Percentiles rank a stretch among this genome's conserved stretches.
These are phyloP conservation scores for Neonectria ditissima DNA, from an alignment of 2,329 filamentous ascomycete species.

Conservation along the genomic window DNA sequence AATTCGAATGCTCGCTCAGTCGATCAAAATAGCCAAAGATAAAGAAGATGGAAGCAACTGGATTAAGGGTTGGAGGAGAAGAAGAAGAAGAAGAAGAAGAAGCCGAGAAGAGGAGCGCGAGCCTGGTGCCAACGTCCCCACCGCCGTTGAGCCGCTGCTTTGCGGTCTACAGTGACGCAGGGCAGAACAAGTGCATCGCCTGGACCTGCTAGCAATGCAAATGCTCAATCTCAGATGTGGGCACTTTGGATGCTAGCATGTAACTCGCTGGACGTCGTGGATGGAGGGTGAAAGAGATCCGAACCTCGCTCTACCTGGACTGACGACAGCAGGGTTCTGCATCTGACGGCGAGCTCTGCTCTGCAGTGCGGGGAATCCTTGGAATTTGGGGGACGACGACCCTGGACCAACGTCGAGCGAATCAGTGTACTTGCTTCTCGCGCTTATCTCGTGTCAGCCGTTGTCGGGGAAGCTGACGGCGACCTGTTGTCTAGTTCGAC, in stretches of 20 bases:
- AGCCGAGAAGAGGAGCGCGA: not conserved
- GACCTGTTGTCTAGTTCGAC: no score
- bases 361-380: not conserved
- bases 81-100: not conserved
- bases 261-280: no score
- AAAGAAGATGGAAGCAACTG: no score
- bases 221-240: not conserved
- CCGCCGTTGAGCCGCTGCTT: not conserved
- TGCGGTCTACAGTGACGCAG: not conserved
- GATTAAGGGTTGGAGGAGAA: no score
- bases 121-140: not conserved
- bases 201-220: not conserved
- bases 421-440: not conserved
- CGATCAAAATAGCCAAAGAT: not conserved
- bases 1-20: not conserved
- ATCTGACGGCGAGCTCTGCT: constrained; percentile 2
- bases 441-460: not conserved
- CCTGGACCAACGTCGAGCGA: not conserved
- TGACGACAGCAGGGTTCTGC: not conserved
- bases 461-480: not conserved
- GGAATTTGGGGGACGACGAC: not conserved
- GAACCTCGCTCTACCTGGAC: no score
- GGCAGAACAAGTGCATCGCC: not conserved
- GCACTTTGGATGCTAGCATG: no score
- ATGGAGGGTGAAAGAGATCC: no score